Base-by-base conservation (phyloP, 179 eudicot genomes). In the Spergularia azorica region DNA sequence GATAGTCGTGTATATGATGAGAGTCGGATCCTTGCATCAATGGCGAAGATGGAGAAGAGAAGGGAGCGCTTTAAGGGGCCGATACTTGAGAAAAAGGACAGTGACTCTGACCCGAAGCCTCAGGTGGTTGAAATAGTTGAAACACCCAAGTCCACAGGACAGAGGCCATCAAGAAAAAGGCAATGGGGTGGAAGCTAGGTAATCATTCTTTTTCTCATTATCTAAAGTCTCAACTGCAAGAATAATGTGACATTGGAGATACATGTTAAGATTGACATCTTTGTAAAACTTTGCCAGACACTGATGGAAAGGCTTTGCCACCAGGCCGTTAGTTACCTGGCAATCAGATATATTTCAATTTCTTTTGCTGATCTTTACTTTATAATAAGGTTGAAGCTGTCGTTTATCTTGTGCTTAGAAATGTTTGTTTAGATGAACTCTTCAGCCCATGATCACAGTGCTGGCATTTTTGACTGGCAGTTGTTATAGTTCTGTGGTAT, bases 41-140 rank as follows among this genome's bases (percentile, higher is more conserved):
- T 83, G 74, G 88, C 86, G 54, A 91, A 89, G 86, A 91, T 91
- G 96, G 93, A 91, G 77, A 88, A 85, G 81, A 75, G 93, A 71
- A 81, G 90, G 66, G 90, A 88, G 76, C 88, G 93, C 9, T 91
- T 91, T 68, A 85, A 87, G 83, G 88, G 85, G 75, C 86, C 88
- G 7, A 71, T 86, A 9, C 56, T 80, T 70, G 57, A 46, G 41
- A 80, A 77, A 59, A 72, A 61, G 65, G 87, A 80, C 63, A 5
- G 15, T 5, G 86, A 80, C 67, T 73, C 75, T 61, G 68, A 64
- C 72, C 76, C 77, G 36, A 79, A 79, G 67, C 79, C 78, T 43
- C 56, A 59, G 20, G 79, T 38, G 57, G 84, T 51, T 39, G 14
- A 70, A 58, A 20, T 75, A 18, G 75, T 63, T 63, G 85, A 79